phyloP scores from a whole-genome alignment of 345 rosid genomes.

The Eucalyptus lansdowneana region DNA sequence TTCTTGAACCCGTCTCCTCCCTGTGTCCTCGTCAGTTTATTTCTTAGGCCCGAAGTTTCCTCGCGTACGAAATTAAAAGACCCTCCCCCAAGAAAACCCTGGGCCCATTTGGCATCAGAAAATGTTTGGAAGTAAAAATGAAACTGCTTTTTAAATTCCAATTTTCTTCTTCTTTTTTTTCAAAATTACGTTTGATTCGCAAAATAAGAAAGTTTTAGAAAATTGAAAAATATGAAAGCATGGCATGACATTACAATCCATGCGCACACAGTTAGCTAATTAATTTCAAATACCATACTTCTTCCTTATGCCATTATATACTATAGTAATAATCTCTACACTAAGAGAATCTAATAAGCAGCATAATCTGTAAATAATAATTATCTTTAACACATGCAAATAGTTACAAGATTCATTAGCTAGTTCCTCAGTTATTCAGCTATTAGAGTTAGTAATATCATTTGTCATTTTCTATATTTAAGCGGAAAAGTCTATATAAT shows the following conservation, averaged over 20 bases:
- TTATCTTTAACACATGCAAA: not conserved
- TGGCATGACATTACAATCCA: not conserved
- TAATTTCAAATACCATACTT: not conserved
- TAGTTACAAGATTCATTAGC: not conserved
- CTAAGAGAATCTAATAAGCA: not conserved
- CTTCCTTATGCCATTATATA: not conserved
- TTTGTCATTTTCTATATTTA: not conserved
- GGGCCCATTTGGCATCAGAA: not conserved
- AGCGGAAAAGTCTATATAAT: not conserved
- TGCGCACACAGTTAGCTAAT: not conserved
- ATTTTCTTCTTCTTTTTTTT: not conserved
- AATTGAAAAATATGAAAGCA: not conserved
- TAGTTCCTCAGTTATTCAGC: fast-evolving
- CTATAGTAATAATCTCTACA: not conserved
- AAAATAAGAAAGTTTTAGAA: not conserved
- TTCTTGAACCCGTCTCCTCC: not conserved
- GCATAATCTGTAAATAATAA: not conserved
- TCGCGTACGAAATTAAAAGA: not conserved
- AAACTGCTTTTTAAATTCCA: not conserved
- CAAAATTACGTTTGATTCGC: not conserved
- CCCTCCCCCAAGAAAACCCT: not conserved
- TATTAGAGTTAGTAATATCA: not conserved
- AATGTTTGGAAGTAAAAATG: not conserved
- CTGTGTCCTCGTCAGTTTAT: not conserved
- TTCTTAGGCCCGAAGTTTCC: not conserved